These are phyloP conservation scores for Neopestalotiopsis sp. DNA, from an alignment of 2,329 filamentous ascomycete species.

Conservation along the genomic window DNA sequence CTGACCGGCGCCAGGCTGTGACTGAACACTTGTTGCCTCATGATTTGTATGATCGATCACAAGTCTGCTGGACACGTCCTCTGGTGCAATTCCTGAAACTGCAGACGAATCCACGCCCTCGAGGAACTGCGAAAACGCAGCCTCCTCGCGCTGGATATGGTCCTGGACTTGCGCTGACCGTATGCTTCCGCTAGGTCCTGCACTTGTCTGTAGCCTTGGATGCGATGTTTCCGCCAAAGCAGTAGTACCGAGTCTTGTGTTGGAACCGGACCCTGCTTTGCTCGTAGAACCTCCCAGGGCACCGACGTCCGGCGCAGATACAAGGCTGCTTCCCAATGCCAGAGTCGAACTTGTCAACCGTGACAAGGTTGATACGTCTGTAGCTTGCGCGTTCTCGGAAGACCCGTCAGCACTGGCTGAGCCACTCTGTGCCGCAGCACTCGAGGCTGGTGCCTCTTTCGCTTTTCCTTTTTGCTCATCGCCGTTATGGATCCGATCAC, in stretches of 20 bases:
- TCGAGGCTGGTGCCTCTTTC: neutral
- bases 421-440: neutral
- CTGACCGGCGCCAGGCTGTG: neutral
- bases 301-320: conserved; percentile 21
- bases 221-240: conserved; percentile 14
- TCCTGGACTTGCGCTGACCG: conserved; percentile 32
- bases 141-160: conserved; percentile 37
- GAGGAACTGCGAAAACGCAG: conserved; percentile 42
- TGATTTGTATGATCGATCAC: neutral
- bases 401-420: neutral
- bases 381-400: conserved; percentile 1
- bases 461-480: neutral
- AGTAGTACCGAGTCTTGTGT: conserved; percentile 11
- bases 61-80: neutral
- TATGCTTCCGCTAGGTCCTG: conserved; percentile 26
- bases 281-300: neutral
- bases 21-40: neutral
- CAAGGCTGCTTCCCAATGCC: conserved; percentile 29
- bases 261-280: conserved; percentile 10
- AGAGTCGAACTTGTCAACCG: conserved; percentile 28
- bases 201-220: neutral
- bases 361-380: conserved; percentile 22
- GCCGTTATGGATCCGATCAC: neutral
- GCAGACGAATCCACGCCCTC: conserved; percentile 29
- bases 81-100: conserved; percentile 1